Evolutionary conservation across 345 rosid species (phyloP).

Genomic region (Salix brachista): DNA sequence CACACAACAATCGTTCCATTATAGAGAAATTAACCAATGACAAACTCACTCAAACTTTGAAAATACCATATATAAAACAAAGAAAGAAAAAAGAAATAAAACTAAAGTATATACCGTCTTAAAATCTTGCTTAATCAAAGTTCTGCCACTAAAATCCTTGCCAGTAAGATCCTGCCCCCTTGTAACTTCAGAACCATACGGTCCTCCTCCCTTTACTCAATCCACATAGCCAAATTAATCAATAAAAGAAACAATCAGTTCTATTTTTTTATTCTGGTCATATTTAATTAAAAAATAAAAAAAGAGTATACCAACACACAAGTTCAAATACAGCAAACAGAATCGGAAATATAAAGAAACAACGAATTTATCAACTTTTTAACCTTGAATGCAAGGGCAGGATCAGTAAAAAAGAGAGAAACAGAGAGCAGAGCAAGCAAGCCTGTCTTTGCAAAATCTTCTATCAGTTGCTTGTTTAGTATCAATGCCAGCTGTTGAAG

Average conservation of each 20-base stretch:
- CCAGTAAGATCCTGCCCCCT: slow-evolving; percentile 91
- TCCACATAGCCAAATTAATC: slow-evolving; percentile 15
- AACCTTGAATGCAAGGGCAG: slow-evolving; percentile 85
- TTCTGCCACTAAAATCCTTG: slow-evolving; percentile 80
- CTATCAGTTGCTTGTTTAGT: slow-evolving; percentile 17
- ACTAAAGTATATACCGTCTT: slow-evolving; percentile 53
- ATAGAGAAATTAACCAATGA: neutral
- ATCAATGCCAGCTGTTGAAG: neutral
- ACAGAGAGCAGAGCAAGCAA: slow-evolving; percentile 60
- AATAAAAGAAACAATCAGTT: neutral
- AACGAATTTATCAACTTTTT: neutral
- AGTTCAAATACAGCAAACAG: neutral
- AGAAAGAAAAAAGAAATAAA: neutral
- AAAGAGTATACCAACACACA: neutral
- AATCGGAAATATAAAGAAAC: neutral
- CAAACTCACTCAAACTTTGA: neutral
- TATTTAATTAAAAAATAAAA: neutral
- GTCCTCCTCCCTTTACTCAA: slow-evolving; percentile 78
- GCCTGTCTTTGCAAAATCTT: slow-evolving; percentile 44
- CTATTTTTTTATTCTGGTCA: neutral
- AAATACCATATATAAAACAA: neutral
- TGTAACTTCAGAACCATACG: slow-evolving; percentile 82
- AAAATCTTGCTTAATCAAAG: slow-evolving; percentile 82
- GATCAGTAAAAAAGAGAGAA: slow-evolving; percentile 64
- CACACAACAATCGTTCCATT: neutral